A percentile compares a stretch with the other conserved stretches of the same genome.
phyloP scores from a whole-genome alignment of 2,329 filamentous ascomycete species.

The Aspergillus spinulosporus region DNA sequence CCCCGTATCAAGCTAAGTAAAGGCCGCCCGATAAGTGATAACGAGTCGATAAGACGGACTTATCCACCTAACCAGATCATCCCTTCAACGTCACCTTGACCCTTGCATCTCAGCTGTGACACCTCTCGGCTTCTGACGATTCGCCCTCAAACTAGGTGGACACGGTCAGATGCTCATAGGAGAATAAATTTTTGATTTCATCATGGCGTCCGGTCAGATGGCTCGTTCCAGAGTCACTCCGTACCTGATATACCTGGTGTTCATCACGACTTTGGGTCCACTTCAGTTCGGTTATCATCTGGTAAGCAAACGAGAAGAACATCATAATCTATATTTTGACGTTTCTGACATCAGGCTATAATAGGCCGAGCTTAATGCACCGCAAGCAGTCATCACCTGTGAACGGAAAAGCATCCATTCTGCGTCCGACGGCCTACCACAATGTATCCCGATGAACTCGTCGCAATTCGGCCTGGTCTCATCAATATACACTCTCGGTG shows the following conservation, averaged over 20 bases:
- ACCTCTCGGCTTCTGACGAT: background rate
- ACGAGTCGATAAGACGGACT: background rate
- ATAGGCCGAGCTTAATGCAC: constrained; percentile 91
- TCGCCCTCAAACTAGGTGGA: background rate
- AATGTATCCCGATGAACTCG: constrained; percentile 86
- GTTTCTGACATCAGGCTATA: constrained; percentile 16
- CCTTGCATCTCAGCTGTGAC: background rate
- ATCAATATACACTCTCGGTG: constrained; percentile 88
- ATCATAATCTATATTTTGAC: background rate
- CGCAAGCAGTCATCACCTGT: constrained; percentile 90
- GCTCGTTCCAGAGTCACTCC: constrained; percentile 57
- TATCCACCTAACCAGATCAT: background rate
- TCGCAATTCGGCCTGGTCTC: constrained; percentile 81
- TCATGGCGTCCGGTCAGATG: constrained; percentile 26
- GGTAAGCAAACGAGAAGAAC: constrained; percentile 51
- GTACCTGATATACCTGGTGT: constrained; percentile 75
- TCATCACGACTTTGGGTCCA: constrained; percentile 78
- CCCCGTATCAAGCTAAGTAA: too few species aligned
- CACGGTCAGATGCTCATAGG: background rate
- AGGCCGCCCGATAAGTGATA: background rate
- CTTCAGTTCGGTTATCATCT: constrained; percentile 94
- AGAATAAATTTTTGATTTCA: constrained; percentile 3
- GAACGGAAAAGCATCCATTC: constrained; percentile 57
- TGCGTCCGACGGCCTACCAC: constrained; percentile 43
- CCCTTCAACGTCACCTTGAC: background rate